Base-by-base conservation (phyloP, 306 rosid genomes). In the Rosa rugosa region DNA sequence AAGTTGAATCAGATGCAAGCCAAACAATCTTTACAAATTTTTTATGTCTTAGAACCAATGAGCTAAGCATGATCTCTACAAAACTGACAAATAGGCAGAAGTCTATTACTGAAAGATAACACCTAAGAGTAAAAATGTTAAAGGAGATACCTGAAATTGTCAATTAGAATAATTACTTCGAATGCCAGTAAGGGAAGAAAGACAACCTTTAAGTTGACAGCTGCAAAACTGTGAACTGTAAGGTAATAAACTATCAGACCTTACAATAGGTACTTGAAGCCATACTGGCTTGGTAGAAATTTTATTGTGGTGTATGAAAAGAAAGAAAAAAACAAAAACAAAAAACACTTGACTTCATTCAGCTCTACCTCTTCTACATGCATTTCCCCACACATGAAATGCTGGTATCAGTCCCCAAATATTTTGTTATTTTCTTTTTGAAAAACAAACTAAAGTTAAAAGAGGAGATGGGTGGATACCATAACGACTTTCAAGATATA, bases 141-240 rank as follows among this genome's bases (percentile, higher is more conserved):
- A 80, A 81, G 59, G 68, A 77, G 71, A 72, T 88, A 96, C 99
- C 99, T 93, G 97, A 96, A 93, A 88, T 96, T 96, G 90, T 96
- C 95, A 54, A 87, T 82, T 44, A 96, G 89, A 86, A 91, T 91
- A 83, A 88, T 83, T 82, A 87, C 70, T 89, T 96, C 98, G 78
- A 96, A 93, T 68, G 91, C 90, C 85, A 96, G 81, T 79, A 96
- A 84, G 85, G 99, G 99, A 79, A 93, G 93, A 89, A 91, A 91
- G 83, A 90, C 99, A 76, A 91, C 89, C 92, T 89, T 93, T 88
- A 96, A 86, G 79, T 80, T 87, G 75, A 96, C 92, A 54, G 91
- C 99, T 67, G 92, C 84, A 82, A 83, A 81, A 79, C 89, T 90
- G 67, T 60, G 76, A 80, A 80, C 99, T 96, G 99, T 75, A 76